A percentile compares a stretch with the other conserved stretches of the same genome.
Conservation (phyloP, 768 basidiomycete species). For the Hericium coralloides region DNA sequence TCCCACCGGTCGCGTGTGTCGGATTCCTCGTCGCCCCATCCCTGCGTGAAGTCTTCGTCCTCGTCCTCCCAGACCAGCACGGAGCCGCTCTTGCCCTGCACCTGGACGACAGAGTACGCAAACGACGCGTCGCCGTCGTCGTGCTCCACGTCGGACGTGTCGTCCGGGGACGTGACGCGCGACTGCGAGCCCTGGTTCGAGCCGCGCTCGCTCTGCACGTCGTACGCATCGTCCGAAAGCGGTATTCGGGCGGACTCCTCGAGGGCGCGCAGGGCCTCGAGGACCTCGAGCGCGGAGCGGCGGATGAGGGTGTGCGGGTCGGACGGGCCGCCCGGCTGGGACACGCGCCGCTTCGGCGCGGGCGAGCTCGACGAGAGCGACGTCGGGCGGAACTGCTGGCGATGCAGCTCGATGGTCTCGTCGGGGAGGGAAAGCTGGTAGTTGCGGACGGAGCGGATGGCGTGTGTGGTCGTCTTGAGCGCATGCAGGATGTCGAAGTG, state of each 20-base stretch:
- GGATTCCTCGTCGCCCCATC: conserved; percentile 37
- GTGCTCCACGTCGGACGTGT: conserved; percentile 20
- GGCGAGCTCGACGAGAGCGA: conserved; percentile 24
- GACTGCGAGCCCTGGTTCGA: conserved; percentile 22
- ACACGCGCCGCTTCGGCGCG: conserved; percentile 27
- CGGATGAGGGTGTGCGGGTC: conserved; percentile 68
- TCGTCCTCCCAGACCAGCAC: conserved; percentile 83
- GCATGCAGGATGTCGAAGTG: conserved; percentile 57
- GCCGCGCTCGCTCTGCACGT: conserved; percentile 63
- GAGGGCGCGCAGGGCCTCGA: conserved; percentile 67
- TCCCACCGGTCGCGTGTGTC: conserved; percentile 70
- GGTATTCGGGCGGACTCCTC: conserved; percentile 76
- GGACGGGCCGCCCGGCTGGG: conserved; percentile 26
- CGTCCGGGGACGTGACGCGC: conserved; percentile 35
- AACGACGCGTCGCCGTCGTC: conserved; percentile 53
- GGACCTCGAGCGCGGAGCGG: conserved; percentile 73
- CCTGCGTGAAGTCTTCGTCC: conserved; percentile 32
- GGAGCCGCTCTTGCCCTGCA: conserved; percentile 52
- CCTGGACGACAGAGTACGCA: conserved; percentile 60
- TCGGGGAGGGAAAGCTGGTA: conserved; percentile 79
- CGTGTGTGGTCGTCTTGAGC: conserved; percentile 71
- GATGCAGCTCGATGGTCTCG: conserved; percentile 45
- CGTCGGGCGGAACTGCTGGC: conserved; percentile 44
- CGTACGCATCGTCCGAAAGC: conserved; percentile 74
- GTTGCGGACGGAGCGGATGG: conserved; percentile 76